Evolutionary conservation across 148 eudicot species (phyloP).

Genomic region (Rhododendron mucronatum): DNA sequence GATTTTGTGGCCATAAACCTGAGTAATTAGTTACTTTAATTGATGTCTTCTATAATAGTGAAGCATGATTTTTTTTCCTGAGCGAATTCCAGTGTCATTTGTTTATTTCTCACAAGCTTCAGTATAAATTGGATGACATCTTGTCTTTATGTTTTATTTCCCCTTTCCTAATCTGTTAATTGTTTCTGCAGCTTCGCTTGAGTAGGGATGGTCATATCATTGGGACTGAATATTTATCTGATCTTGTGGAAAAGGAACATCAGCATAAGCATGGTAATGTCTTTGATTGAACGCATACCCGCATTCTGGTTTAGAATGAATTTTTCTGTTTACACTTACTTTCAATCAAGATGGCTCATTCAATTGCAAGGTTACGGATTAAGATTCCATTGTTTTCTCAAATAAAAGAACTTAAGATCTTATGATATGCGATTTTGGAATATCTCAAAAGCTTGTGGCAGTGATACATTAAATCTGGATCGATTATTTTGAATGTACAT

Average conservation of each 20-base stretch:
- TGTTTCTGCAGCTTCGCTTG: conserved; percentile 77
- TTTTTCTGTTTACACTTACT: neutral
- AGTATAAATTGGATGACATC: neutral
- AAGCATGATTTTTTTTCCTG: neutral
- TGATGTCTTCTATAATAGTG: neutral
- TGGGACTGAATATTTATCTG: conserved; percentile 89
- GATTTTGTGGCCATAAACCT: neutral
- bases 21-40: neutral
- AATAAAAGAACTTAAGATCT: neutral
- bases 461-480: neutral
- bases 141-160: neutral
- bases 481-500: neutral
- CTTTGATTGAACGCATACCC: neutral
- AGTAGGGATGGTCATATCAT: conserved; percentile 64
- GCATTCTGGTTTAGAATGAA: neutral
- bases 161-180: neutral
- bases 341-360: neutral
- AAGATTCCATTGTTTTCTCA: neutral
- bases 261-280: conserved; percentile 70
- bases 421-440: neutral
- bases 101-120: neutral
- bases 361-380: neutral
- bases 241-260: conserved; percentile 89
- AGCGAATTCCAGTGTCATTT: neutral
- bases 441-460: neutral